Evolutionary conservation across 2,329 filamentous ascomycete genomes (phyloP).

Genomic region (Trichophyton simii): DNA sequence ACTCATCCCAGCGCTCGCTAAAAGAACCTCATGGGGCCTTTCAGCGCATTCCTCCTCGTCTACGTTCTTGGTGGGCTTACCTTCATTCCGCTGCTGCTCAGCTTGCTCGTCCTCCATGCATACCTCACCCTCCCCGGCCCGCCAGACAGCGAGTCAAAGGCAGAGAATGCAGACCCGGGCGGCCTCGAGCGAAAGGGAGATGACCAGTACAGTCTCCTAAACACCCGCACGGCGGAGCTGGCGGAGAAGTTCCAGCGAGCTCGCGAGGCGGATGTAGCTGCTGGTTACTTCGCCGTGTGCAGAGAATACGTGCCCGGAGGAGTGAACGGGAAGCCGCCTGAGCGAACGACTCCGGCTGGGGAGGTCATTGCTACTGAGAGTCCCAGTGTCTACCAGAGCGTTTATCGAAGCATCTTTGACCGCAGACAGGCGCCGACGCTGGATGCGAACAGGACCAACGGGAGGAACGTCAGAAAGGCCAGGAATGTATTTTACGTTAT

Average conservation of each 20-base stretch:
- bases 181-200: conserved; percentile 45
- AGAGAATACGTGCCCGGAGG: conserved; percentile 85
- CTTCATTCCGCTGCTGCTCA: conserved; percentile 62
- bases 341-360: conserved; percentile 68
- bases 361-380: conserved; percentile 67
- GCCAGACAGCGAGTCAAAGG: conserved; percentile 24
- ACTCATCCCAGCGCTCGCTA: background rate
- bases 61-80: conserved; percentile 83
- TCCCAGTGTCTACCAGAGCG: conserved; percentile 91
- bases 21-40: conserved; percentile 29
- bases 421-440: conserved; percentile 51
- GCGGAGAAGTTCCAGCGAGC: conserved; percentile 50
- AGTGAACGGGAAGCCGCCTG: conserved; percentile 83
- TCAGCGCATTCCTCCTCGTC: conserved; percentile 51
- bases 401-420: conserved; percentile 95
- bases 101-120: conserved; percentile 50
- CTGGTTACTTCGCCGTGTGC: conserved; percentile 90
- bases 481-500: conserved; percentile 92
- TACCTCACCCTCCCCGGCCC: conserved; percentile 52
- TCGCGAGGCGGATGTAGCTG: conserved; percentile 64
- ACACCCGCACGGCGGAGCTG: conserved; percentile 45
- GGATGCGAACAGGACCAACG: conserved; percentile 39
- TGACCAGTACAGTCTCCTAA: conserved; percentile 53
- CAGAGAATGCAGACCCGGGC: conserved; percentile 15
- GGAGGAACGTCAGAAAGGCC: conserved; percentile 45